phyloP scores from a whole-genome alignment of 768 basidiomycete species.

The Artomyces pyxidatus region DNA sequence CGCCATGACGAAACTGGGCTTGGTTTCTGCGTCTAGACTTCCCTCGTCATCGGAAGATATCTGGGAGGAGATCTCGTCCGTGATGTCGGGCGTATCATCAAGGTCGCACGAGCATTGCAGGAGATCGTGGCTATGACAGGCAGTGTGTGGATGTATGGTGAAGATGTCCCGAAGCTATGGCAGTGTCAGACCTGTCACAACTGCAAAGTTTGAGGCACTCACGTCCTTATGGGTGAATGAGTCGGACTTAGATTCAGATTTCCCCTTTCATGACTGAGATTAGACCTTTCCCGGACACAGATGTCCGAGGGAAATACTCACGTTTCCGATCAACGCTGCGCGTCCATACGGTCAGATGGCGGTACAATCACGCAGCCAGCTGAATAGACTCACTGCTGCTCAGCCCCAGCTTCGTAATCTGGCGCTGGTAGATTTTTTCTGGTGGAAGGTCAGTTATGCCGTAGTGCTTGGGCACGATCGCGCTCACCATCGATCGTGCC shows the following conservation, averaged over 20 bases:
- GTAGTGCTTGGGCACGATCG: neutral
- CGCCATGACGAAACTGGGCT: constrained; percentile 47
- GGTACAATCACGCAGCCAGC: constrained; percentile 12
- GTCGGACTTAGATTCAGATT: constrained; percentile 61
- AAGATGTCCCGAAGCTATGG: constrained; percentile 85
- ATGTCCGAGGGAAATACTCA: constrained; percentile 24
- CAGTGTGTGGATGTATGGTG: constrained; percentile 68
- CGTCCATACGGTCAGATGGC: constrained; percentile 3
- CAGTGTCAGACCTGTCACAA: constrained; percentile 6
- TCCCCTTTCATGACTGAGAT: constrained; percentile 23
- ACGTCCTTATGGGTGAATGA: constrained; percentile 87
- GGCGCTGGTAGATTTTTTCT: constrained; percentile 92
- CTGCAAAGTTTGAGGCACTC: constrained; percentile 20
- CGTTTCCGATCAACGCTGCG: constrained; percentile 66
- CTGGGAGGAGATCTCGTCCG: neutral
- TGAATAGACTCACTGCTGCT: constrained; percentile 60
- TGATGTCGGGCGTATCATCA: neutral
- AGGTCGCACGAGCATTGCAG: constrained; percentile 67
- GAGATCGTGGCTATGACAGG: constrained; percentile 90
- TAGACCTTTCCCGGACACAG: constrained; percentile 8
- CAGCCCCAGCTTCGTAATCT: constrained; percentile 88
- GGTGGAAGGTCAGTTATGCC: constrained; percentile 4
- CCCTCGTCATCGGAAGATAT: constrained; percentile 18
- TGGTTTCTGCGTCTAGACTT: constrained; percentile 22
- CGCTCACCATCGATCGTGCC: constrained; percentile 80